Base-by-base conservation (phyloP, 2,329 filamentous ascomycete species). In the Elsinoe fawcettii region DNA sequence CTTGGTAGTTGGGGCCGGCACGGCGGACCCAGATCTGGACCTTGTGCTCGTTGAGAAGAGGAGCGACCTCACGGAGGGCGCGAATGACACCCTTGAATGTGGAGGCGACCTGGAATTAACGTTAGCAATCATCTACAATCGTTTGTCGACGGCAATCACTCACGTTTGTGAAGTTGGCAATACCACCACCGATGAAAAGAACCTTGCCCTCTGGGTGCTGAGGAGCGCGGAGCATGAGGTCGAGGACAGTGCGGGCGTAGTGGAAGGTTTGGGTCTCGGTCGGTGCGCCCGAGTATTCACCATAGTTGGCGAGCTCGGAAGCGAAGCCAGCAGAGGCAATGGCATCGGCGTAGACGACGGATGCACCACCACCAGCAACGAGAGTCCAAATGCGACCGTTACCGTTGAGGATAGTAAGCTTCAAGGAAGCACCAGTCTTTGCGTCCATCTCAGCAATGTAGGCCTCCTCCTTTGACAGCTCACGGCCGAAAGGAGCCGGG, bases 71-170 rank as follows among this genome's bases (percentile, higher is more conserved):
- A 64, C 92, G 86, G 64, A 99, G 83, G 60, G 93, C 93, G 66
- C 90, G 87, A 73, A 99, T 99, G 74, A 99, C 92, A 80, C 93
- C 93, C 84, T 99, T 99, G 87, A 99, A 99, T 63, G 93, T 99
- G 67, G 88, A 93, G 60, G 93, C 93, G 57, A 99, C 74, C 70
- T 77, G 60, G 5, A 11, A 27, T 27, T 20, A 14, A 59, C 14
- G 49, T 30, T 41, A 18, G 23, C 43, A 23, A 11, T 25, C n/a
- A 32, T 37, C 8, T 23, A 16, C 37, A 16, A 20, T 1, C n/a
- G n/a, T n/a, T n/a, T n/a, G n/a, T n/a, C n/a, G n/a, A n/a, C n/a
- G n/a, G n/a, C n/a, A n/a, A n/a, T n/a, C 6, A 68, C 72, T 69
- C 69, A 77, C 93, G 78, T 97, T 99, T 81, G 93, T 99, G 81